A percentile compares a stretch with the other conserved stretches of the same genome.
phyloP scores from a whole-genome alignment of 345 rosid species.

The Raphanus raphanistrum region DNA sequence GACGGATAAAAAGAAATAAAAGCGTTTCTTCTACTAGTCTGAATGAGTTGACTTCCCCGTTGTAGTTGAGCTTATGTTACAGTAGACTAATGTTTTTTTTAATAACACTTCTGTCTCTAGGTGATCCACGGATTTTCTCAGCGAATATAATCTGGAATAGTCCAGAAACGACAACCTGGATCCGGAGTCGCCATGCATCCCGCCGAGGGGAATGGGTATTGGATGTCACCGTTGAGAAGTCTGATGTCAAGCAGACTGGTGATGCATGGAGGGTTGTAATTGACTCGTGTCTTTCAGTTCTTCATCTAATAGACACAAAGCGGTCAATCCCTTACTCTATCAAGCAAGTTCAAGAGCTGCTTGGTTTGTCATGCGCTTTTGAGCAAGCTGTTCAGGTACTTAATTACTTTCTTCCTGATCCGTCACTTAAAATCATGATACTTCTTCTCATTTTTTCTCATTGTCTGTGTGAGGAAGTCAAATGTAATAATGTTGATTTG shows the following conservation, averaged over 20 bases:
- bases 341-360: conserved; percentile 86
- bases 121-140: conserved; percentile 75
- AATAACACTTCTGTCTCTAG: conserved; percentile 40
- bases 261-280: conserved; percentile 95
- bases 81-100: conserved; percentile 11
- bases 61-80: conserved; percentile 3
- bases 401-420: not conserved
- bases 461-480: conserved; percentile 4
- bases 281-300: conserved; percentile 85
- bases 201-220: conserved; percentile 73
- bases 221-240: conserved; percentile 71
- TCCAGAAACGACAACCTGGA: conserved; percentile 72
- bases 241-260: conserved; percentile 73
- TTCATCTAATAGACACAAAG: conserved; percentile 70
- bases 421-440: conserved; percentile 7
- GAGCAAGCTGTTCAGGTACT: conserved; percentile 91
- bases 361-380: conserved; percentile 88
- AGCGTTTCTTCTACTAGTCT: not conserved
- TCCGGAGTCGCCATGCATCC: conserved; percentile 51
- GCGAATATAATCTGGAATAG: conserved; percentile 76
- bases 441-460: conserved; percentile 5
- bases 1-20: conserved; percentile 1
- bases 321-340: conserved; percentile 86
- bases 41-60: conserved; percentile 7
- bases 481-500: conserved; percentile 20